phyloP scores from a whole-genome alignment of 2,329 filamentous ascomycete species.

The Penicillium sp. region DNA sequence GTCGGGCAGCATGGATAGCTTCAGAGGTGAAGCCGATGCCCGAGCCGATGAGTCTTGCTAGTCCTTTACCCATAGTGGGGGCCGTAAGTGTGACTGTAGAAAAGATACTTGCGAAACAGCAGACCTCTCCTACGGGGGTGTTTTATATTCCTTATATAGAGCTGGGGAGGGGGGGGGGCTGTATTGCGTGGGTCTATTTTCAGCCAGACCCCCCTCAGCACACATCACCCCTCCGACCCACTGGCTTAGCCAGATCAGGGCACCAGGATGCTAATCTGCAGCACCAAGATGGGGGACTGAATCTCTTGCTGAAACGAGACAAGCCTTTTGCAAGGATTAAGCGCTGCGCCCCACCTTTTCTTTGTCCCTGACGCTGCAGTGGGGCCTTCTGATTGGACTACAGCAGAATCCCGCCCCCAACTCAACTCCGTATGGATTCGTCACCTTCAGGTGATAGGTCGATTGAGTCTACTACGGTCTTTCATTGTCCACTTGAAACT shows the following conservation, averaged over 20 bases:
- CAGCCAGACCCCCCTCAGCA: neutral
- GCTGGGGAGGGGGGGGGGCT: neutral
- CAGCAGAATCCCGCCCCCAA: neutral
- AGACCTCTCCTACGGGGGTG: neutral
- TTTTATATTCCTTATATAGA: neutral
- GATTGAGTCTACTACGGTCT: neutral
- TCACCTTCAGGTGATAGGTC: neutral
- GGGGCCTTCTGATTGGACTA: neutral
- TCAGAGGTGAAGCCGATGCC: conserved; percentile 10
- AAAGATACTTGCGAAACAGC: neutral
- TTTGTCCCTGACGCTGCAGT: neutral
- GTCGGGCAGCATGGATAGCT: conserved; percentile 8
- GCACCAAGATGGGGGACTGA: neutral
- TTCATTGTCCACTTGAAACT: neutral
- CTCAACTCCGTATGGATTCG: neutral
- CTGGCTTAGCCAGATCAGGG: neutral
- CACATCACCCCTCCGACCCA: neutral
- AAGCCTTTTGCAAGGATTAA: neutral
- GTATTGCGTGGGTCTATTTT: neutral
- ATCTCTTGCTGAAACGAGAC: neutral
- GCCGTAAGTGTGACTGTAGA: neutral
- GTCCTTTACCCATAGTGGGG: neutral
- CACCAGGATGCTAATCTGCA: neutral
- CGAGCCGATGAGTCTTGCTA: neutral
- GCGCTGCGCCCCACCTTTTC: neutral